Evolutionary conservation across 2,329 filamentous ascomycete species (phyloP), one percentile per base, ranked within the genome.

Genomic region (Aspergillus cejpii): DNA sequence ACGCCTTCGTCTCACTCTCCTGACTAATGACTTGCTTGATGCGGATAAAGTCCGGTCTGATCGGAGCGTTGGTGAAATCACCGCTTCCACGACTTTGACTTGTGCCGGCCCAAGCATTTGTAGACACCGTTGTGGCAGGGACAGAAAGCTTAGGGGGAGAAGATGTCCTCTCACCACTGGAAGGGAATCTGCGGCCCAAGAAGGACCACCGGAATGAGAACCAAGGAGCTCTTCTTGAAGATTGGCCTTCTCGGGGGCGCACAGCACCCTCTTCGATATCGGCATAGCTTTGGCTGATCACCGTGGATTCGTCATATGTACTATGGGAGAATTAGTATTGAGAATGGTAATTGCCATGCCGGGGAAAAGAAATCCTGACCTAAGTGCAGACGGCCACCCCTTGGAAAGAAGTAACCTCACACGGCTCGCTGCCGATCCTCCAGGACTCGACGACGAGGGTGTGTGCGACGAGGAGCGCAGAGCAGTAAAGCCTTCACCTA

Each of bases 21-120:
- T 66, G 63, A 29, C 50, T 56, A 29, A 66, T 64, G 2, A 63
- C 59, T 38, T 61, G 62, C 45, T 60, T 62, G 5, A 66, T 54
- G 26, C 55, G 58, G 39, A 66, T 66, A 23, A 56, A 56, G 12
- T 55, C 55, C 10, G 48, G 49, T 21, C 27, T 44, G 4, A 26
- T 21, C n/a, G 51, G 43, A 2, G 42, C 42, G 10, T 24, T 27
- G 0, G 47, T 49, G 15, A 55, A 39, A 15, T 63, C 60, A 31
- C 49, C 47, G 28, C 59, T 64, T 1, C 44, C 44, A 7, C 55
- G 53, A n/a, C 50, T 59, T 34, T 49, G 49, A 15, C 52, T 59
- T 24, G 44, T 51, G 1, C 51, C 58, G 2, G 62, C 63, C 62
- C 63, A 66, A 4, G 63, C 63, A 49, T 48, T 66, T 3, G 63